Evolutionary conservation across 176 grass and related monocot genomes (phyloP).

Genomic region (Panicum miliaceum): DNA sequence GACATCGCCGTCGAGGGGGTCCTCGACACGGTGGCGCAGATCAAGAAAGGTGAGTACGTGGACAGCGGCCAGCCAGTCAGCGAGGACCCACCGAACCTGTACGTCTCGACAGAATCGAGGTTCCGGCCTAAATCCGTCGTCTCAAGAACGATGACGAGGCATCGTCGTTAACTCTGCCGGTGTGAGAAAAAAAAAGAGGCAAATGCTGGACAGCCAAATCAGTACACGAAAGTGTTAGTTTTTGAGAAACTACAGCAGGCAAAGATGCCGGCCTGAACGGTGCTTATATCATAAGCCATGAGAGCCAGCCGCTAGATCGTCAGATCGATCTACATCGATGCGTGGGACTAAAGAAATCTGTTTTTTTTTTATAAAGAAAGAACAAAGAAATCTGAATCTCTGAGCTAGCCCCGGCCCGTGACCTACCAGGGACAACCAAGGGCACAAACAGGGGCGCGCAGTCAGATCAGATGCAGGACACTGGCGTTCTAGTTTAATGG

Average conservation of each 20-base stretch:
- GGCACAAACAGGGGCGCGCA: constrained; percentile 23
- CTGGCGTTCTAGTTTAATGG: neutral
- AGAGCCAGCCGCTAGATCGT: no score
- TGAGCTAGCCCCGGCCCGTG: neutral
- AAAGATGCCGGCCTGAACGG: no score
- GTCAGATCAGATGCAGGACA: constrained; percentile 46
- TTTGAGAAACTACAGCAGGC: no score
- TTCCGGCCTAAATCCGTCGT: neutral
- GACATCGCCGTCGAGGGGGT: constrained; percentile 53
- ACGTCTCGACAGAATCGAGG: neutral
- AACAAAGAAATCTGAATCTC: constrained; percentile 17
- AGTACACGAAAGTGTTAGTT: no score
- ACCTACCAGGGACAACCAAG: constrained; percentile 30
- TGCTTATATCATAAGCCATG: no score
- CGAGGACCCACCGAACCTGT: neutral
- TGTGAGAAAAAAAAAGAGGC: neutral
- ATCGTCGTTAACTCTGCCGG: neutral
- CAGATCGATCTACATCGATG: constrained; percentile 31
- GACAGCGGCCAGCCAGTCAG: neutral
- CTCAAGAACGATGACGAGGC: neutral
- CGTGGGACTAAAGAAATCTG: constrained; percentile 36
- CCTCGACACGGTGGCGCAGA: constrained; percentile 17
- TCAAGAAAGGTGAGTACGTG: neutral
- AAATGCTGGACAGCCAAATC: no score
- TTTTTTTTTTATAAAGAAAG: no score